Percentiles rank a stretch among this genome's conserved stretches.
Evolutionary conservation across 306 rosid species (phyloP).

Genomic region (Oxytropis ochrocephala): DNA sequence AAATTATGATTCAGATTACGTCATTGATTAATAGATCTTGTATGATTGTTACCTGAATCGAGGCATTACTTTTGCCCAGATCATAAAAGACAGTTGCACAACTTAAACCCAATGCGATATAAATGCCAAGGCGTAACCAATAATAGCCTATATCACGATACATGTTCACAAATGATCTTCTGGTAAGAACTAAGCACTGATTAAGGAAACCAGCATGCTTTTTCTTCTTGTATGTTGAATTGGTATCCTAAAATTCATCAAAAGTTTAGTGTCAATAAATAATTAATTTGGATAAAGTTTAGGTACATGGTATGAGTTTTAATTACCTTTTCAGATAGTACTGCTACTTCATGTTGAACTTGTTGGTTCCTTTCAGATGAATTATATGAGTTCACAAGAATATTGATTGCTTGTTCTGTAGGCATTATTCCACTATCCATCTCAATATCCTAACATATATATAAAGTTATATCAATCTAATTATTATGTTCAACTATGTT

Average conservation of each 20-base stretch:
- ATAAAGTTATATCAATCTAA: background rate
- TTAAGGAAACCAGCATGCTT: slow-evolving; percentile 44
- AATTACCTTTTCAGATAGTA: slow-evolving; percentile 15
- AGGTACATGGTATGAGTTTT: background rate
- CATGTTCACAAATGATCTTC: slow-evolving; percentile 58
- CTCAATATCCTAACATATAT: slow-evolving; percentile 32
- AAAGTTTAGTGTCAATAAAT: background rate
- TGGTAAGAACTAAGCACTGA: slow-evolving; percentile 48
- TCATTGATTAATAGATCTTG: no score
- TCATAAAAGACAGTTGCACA: slow-evolving; percentile 38
- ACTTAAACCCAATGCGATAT: slow-evolving; percentile 28
- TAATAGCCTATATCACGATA: slow-evolving; percentile 66
- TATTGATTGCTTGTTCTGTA: slow-evolving; percentile 20
- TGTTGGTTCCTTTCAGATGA: slow-evolving; percentile 29
- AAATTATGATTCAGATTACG: no score
- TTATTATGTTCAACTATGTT: background rate
- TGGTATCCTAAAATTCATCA: slow-evolving; percentile 15
- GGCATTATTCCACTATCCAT: slow-evolving; percentile 12
- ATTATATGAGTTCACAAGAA: slow-evolving; percentile 21
- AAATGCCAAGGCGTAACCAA: slow-evolving; percentile 57
- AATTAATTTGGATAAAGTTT: background rate
- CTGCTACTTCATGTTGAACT: slow-evolving; percentile 16
- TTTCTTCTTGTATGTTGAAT: slow-evolving; percentile 29
- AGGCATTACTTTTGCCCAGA: slow-evolving; percentile 21
- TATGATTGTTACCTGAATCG: slow-evolving; percentile 53